Percentiles rank a stretch among this genome's conserved stretches.
These are phyloP conservation scores for Termitomyces sp. DNA, from an alignment of 768 basidiomycete species.

Conservation along the genomic window DNA sequence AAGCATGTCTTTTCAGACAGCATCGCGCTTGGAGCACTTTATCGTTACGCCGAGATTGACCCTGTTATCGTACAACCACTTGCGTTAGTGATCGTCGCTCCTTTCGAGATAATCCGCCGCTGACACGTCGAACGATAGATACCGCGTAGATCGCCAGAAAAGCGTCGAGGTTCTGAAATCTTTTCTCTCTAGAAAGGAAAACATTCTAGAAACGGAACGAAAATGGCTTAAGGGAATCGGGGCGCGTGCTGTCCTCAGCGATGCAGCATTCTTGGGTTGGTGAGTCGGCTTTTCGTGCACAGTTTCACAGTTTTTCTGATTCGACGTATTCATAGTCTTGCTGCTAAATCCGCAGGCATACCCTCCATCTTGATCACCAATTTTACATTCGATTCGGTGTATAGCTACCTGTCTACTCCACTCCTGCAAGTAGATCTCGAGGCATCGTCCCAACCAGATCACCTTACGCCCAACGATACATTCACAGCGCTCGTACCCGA, in stretches of 20 bases:
- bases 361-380: constrained; percentile 74
- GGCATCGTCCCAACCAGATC: constrained; percentile 12
- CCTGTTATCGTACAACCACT: constrained; percentile 78
- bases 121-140: constrained; percentile 31
- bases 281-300: constrained; percentile 23
- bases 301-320: neutral
- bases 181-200: constrained; percentile 53
- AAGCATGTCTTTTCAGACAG: constrained; percentile 64
- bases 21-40: constrained; percentile 54
- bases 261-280: constrained; percentile 78
- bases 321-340: constrained; percentile 37
- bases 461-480: constrained; percentile 4
- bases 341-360: constrained; percentile 57
- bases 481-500: constrained; percentile 38
- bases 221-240: constrained; percentile 47
- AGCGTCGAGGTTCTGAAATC: constrained; percentile 56
- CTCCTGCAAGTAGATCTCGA: constrained; percentile 33
- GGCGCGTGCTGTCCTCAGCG: constrained; percentile 62
- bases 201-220: constrained; percentile 46
- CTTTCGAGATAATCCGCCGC: neutral
- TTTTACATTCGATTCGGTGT: constrained; percentile 83
- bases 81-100: constrained; percentile 44
- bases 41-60: constrained; percentile 70
- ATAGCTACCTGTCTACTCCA: constrained; percentile 63
- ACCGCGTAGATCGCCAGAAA: constrained; percentile 66